A percentile compares a stretch with the other conserved stretches of the same genome.
These are phyloP conservation scores for Macadamia integrifolia DNA, from an alignment of 164 flowering plant genomes.

Conservation along the genomic window DNA sequence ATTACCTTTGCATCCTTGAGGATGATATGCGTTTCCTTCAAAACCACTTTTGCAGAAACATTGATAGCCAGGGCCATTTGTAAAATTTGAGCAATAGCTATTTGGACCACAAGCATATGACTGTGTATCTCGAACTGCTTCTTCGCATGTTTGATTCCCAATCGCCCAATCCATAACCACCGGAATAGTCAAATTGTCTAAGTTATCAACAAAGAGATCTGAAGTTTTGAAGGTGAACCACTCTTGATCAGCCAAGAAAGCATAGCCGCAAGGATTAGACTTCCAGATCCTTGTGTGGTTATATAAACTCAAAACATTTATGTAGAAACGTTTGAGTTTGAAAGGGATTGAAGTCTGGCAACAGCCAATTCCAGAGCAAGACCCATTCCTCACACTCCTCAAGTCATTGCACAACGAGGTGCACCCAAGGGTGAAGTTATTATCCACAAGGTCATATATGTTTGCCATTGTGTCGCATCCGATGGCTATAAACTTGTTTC, in stretches of 20 bases:
- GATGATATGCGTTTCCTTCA: too few species aligned
- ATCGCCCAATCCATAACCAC: too few species aligned
- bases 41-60: too few species aligned
- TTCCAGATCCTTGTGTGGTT: background rate
- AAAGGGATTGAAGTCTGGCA: conserved; percentile 10
- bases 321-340: background rate
- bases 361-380: conserved; percentile 8
- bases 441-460: background rate
- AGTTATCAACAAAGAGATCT: too few species aligned
- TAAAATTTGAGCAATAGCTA: too few species aligned
- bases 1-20: too few species aligned
- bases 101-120: too few species aligned
- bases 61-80: too few species aligned
- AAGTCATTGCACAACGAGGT: background rate
- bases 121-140: too few species aligned
- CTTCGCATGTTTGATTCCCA: too few species aligned
- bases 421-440: background rate
- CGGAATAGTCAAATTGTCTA: too few species aligned
- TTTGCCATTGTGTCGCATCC: conserved; percentile 4
- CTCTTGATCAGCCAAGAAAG: conserved; percentile 4
- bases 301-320: background rate
- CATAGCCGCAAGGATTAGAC: conserved; percentile 9
- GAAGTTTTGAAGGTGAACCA: background rate
- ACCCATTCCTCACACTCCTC: background rate
- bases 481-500: conserved; percentile 5